Conservation (phyloP, 1,284 basidiomycete species). For the Laetiporus sulphureus region DNA sequence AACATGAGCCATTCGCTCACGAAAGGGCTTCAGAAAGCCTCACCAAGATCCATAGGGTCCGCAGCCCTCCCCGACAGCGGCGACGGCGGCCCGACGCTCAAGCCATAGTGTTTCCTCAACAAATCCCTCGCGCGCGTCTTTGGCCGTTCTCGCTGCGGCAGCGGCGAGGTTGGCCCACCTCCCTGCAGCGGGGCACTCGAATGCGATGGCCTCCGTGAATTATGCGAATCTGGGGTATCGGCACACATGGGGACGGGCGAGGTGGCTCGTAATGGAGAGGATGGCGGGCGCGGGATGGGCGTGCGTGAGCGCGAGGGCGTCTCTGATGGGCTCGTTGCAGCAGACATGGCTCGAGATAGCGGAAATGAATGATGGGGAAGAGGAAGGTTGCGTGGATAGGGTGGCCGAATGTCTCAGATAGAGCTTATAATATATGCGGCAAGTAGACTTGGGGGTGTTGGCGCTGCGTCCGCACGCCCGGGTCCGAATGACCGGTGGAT, state of each 20-base stretch:
- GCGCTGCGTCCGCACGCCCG: no score
- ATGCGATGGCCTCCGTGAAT: conserved; percentile 18
- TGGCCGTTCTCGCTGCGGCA: conserved; percentile 13
- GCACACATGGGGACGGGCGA: neutral
- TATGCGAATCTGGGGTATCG: neutral
- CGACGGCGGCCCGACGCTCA: conserved; percentile 64
- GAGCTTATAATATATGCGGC: no score
- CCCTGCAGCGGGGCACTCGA: conserved; percentile 4
- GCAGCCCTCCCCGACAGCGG: conserved; percentile 41
- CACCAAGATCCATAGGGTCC: conserved; percentile 80
- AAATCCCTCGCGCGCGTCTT: conserved; percentile 74
- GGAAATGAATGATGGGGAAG: no score
- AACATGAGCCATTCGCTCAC: conserved; percentile 1
- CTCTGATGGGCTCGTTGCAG: conserved; percentile 6
- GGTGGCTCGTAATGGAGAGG: conserved; percentile 15
- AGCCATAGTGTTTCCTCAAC: conserved; percentile 77
- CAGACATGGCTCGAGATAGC: conserved; percentile 6
- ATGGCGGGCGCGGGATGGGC: conserved; percentile 16
- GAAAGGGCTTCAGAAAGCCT: conserved; percentile 10
- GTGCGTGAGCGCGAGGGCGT: conserved; percentile 11
- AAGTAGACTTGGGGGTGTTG: no score
- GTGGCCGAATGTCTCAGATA: no score
- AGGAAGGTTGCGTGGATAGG: no score
- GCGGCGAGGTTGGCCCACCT: conserved; percentile 1
- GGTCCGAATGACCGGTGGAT: no score